Base-by-base conservation (phyloP, 2,329 filamentous ascomycete genomes). In the Cordyceps cateniannulata region DNA sequence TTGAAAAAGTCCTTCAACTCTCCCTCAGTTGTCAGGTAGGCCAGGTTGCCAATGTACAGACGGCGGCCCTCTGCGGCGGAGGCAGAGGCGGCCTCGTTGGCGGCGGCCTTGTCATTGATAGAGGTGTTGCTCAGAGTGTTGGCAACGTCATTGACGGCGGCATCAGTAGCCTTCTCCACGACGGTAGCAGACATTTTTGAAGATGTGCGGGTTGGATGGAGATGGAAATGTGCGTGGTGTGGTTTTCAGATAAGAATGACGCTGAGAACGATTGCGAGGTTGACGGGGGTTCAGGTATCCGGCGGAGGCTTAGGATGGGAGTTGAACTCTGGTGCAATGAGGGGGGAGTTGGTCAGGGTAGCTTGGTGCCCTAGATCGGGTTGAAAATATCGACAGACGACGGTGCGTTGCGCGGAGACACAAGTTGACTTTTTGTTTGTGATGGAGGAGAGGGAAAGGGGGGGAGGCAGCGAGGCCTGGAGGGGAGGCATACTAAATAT, bases 1-100 rank as follows among this genome's bases (percentile, higher is more conserved):
- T 95, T 93, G 89, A 99, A 99, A 86, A 99, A 99, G 72, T 95
- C 90, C 85, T 96, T 96, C 86, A 99, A 91, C 88, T 97, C 92
- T 89, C 90, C 95, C 90, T 98, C 95, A 79, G 92, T 96, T 88
- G 95, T 98, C 88, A 93, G 93, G 80, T 99, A 99, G 74, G 95
- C 95, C 87, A 99, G 90, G 85, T 99, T 99, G 85, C 95, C 95
- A 84, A 99, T 98, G 84, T 99, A 99, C 73, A 99, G 89, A 83
- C 95, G 91, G 84, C 95, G 91, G 79, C 95, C 93, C 85, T 99
- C 95, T 79, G 93, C 93, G 79, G 95, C 95, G 82, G 92, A 96
- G 81, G 92, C 91, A 78, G 95, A 88, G 75, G 95, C 92, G 77
- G 93, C 92, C 78, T 96, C 92, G 76, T 91, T 89, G 80, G 89